Evolutionary conservation across 306 rosid genomes (phyloP).

Genomic region (Gynostemma pentaphyllum): DNA sequence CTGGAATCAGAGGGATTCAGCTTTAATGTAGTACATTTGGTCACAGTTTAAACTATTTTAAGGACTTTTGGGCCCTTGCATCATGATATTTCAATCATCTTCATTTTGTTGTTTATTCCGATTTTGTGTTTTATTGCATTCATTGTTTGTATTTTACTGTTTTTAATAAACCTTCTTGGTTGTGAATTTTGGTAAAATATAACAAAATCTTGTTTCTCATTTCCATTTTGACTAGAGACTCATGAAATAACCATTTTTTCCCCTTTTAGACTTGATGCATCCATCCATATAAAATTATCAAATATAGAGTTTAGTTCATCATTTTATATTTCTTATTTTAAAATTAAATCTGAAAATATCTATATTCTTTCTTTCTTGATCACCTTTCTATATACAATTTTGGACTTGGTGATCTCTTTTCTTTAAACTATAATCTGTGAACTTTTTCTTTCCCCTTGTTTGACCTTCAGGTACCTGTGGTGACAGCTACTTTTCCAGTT

Average conservation of each 20-base stretch:
- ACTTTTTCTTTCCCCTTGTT: conserved; percentile 11
- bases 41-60: not conserved
- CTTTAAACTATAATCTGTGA: not conserved
- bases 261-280: not conserved
- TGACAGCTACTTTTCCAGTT: conserved; percentile 74
- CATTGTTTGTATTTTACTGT: not conserved
- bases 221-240: not conserved
- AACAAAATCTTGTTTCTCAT: not conserved
- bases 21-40: not conserved
- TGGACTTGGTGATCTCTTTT: not conserved
- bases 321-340: not conserved
- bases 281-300: not conserved
- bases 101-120: not conserved
- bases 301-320: not conserved
- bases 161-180: not conserved
- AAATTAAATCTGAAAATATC: too few relatives aligned
- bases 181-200: not conserved
- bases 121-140: not conserved
- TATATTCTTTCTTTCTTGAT: not conserved
- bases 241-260: not conserved
- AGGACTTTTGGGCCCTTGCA: not conserved
- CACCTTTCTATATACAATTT: not conserved
- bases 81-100: not conserved
- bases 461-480: conserved; percentile 75
- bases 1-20: not conserved